Base-by-base conservation (phyloP, 768 basidiomycete genomes). In the Clitopilus hobsonii region DNA sequence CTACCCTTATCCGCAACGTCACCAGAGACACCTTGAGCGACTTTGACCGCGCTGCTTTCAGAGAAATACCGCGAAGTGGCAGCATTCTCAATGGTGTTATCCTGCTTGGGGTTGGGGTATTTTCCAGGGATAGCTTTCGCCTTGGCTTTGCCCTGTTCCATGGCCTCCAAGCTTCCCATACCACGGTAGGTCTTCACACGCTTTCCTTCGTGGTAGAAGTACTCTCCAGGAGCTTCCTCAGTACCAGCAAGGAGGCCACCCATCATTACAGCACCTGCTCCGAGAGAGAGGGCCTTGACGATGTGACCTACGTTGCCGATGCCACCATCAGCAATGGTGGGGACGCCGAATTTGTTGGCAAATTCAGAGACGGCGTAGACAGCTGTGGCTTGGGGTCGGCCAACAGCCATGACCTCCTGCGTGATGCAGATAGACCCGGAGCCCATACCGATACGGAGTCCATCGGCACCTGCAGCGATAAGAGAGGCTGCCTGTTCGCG, bases 401-500 rank as follows among this genome's bases (percentile, higher is more conserved):
- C 97, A 51, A 98, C 96, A 8, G 97, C 97, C 91, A 98, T 98
- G 63, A 99, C 89, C 67, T 98, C 97, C 72, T 99, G 97, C 5
- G 97, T 99, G 73, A 99, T 99, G 69, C 97, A 99, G 66, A 99
- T 99, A 5, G 93, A 96, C 7, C 97, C 97, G 6, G 89, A 91
- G 30, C 97, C 97, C 97, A 99, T 99, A 38, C 97, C 97, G 30
- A 99, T 80, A 22, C 94, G 88, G 10, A 98, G 80, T n/a, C 80
- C 96, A 63, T 99, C 97, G 2, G 95, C 97, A 38, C 97, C 97
- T 2, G 94, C 95, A 7, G 81, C 86, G 61, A 99, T 98, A 56
- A 99, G 84, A 22, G 78, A 84, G 14, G 97, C 97, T 1, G 97
- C 96, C 67, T 98, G 97, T 66, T 97, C 95, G 55, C 97, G 88